These are phyloP conservation scores for Arachnopeziza araneosa DNA, from an alignment of 2,329 filamentous ascomycete genomes.

Conservation along the genomic window DNA sequence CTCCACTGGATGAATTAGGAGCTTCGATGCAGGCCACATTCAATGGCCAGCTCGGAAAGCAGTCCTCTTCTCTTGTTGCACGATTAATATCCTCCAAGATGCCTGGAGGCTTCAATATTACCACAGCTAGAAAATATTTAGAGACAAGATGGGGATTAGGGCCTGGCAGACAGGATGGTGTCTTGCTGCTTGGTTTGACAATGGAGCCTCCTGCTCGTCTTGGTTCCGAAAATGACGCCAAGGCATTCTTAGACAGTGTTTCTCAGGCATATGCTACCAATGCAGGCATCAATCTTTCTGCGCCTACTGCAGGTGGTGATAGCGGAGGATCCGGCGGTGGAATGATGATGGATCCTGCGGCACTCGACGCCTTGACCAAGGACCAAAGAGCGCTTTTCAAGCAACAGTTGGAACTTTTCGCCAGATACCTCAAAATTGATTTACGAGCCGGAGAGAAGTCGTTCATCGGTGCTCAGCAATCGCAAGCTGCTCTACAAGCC, in stretches of 20 bases:
- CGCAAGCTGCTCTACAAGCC: constrained; percentile 79
- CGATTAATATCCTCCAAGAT: constrained; percentile 97
- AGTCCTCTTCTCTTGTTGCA: constrained; percentile 87
- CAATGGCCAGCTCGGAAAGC: constrained; percentile 95
- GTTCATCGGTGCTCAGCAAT: constrained; percentile 76
- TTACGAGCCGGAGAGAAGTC: constrained; percentile 95
- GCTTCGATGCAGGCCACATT: constrained; percentile 97
- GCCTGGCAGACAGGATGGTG: constrained; percentile 83
- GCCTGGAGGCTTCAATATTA: constrained; percentile 99
- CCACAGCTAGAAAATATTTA: constrained; percentile 87
- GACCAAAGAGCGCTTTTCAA: constrained; percentile 96
- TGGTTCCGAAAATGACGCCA: constrained; percentile 84
- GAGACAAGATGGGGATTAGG: constrained; percentile 90
- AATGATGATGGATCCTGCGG: constrained; percentile 99
- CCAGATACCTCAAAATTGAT: constrained; percentile 95
- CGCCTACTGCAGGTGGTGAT: constrained; percentile 67
- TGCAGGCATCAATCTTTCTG: constrained; percentile 77
- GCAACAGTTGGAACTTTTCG: constrained; percentile 93
- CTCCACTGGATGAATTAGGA: constrained; percentile 89
- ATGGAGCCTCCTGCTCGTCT: constrained; percentile 88
- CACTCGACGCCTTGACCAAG: constrained; percentile 93
- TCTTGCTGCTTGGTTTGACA: constrained; percentile 80
- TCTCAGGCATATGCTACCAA: constrained; percentile 83
- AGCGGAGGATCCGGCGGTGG: constrained; percentile 66
- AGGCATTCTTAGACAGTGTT: constrained; percentile 83